Evolutionary conservation across 495 filamentous ascomycete genomes (phyloP), one percentile per base, ranked within the genome.

Genomic region (Penicillium longicatenatum): DNA sequence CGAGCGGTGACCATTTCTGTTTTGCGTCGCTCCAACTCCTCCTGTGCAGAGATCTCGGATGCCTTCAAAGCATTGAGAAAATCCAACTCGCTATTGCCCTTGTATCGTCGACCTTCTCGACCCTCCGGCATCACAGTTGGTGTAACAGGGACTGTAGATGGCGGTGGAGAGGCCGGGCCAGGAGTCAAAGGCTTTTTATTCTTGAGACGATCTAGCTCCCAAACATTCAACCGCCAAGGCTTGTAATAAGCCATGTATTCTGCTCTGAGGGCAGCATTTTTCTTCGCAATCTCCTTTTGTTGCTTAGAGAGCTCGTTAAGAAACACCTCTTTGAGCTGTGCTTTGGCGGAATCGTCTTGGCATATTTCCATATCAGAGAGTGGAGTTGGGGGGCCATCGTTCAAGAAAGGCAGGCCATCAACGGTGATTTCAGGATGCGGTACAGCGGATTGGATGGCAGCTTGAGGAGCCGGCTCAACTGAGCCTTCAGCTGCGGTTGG

Each of bases 61-160:
- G 90, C 86, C 55, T 89, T 84, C 5, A 97, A 70, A 4, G 88
- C 89, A 49, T 83, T 83, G 61, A 93, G 84, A 46, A 95, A 77
- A 60, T 96, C 91, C 24, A 89, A 80, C 60, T 95, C 90, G 50
- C 85, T 89, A 48, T 82, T 84, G 16, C 85, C 81, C 59, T 86
- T 84, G 50, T 84, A 83, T 46, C 85, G 79, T 14, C 87, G 80
- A 29, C 83, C 83, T 30, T 83, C 73, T 6, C 87, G 82, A 26
- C 82, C 83, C 3, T 52, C 73, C 17, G 84, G 82, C 17, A 76
- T 70, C 1, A 76, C 70, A 6, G 73, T 77, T 5, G 80, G 72
- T 6, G 74, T 71, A 17, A 75, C 67, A 12, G 71, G 66, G 0
- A 74, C 54, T 4, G 71, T 66, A 7, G 73, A 61, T 4, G 70